phyloP scores from a whole-genome alignment of 495 filamentous ascomycete species.

The Aspergillus ellipticus region DNA sequence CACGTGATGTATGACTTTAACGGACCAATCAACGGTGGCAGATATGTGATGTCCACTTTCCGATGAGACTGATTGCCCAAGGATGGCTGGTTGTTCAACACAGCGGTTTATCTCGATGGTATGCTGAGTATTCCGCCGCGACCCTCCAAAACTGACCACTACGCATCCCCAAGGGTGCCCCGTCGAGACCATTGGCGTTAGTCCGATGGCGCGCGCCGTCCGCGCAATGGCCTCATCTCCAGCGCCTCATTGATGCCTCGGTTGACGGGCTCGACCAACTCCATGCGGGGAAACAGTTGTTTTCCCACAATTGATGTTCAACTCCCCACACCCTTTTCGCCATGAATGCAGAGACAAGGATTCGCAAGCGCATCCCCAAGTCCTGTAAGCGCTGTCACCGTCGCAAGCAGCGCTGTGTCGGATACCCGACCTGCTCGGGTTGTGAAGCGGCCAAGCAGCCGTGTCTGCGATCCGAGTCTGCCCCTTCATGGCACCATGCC shows the following conservation, averaged over 20 bases:
- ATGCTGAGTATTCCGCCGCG: too few species aligned
- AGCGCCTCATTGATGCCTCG: not conserved
- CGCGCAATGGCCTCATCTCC: not conserved
- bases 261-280: not conserved
- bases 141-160: too few species aligned
- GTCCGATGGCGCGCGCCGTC: not conserved
- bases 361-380: conserved; percentile 29
- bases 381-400: conserved; percentile 26
- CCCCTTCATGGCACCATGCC: conserved; percentile 26
- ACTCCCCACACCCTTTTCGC: not conserved
- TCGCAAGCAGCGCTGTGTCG: conserved; percentile 26
- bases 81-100: too few species aligned
- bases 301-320: not conserved
- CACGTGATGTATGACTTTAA: too few species aligned
- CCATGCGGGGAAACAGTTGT: not conserved
- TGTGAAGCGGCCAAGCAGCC: conserved; percentile 21
- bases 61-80: too few species aligned
- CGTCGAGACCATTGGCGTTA: too few species aligned
- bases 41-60: too few species aligned
- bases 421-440: conserved; percentile 20
- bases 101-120: too few species aligned
- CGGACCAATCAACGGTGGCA: too few species aligned
- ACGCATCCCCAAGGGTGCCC: too few species aligned
- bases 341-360: conserved; percentile 27
- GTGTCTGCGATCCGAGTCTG: conserved; percentile 16